These are phyloP conservation scores for Haemoproteus tartakovskyi DNA, from an alignment of 169 alveolate genomes.

Conservation along the genomic window DNA sequence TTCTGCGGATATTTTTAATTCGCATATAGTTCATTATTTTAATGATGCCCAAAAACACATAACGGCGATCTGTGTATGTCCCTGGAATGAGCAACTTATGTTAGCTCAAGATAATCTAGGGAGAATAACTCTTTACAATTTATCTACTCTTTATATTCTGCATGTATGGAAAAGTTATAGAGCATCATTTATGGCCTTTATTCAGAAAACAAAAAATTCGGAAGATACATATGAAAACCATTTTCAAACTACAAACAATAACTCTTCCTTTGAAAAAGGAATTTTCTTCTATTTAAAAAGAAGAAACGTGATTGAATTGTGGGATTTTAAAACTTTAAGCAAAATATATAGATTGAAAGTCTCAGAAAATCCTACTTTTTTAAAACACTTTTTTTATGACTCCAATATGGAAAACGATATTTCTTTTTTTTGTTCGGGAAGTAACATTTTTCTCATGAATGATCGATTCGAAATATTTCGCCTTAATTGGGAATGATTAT, in stretches of 20 bases:
- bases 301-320: slow-evolving; percentile 48
- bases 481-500: slow-evolving; percentile 27
- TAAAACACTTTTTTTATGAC: slow-evolving; percentile 24
- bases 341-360: slow-evolving; percentile 30
- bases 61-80: slow-evolving; percentile 41
- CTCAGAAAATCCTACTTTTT: slow-evolving; percentile 21
- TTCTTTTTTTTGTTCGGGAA: slow-evolving; percentile 17
- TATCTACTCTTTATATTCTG: slow-evolving; percentile 21
- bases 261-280: slow-evolving; percentile 29
- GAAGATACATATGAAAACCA: too few species aligned
- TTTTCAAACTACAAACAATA: neutral
- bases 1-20: slow-evolving; percentile 1
- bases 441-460: slow-evolving; percentile 31
- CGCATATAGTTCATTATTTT: slow-evolving; percentile 24
- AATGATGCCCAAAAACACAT: slow-evolving; percentile 56
- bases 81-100: slow-evolving; percentile 30
- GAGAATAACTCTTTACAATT: slow-evolving; percentile 18
- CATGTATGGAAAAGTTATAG: slow-evolving; percentile 62
- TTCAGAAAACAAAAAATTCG: slow-evolving; percentile 10
- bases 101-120: slow-evolving; percentile 49
- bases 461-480: slow-evolving; percentile 21
- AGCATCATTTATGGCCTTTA: slow-evolving; percentile 43
- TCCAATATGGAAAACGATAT: slow-evolving; percentile 19
- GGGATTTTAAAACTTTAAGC: slow-evolving; percentile 39
- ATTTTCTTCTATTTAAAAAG: slow-evolving; percentile 31